phyloP scores from a whole-genome alignment of 225 moss, liverwort and hornwort species.

The Lunularia cruciata region DNA sequence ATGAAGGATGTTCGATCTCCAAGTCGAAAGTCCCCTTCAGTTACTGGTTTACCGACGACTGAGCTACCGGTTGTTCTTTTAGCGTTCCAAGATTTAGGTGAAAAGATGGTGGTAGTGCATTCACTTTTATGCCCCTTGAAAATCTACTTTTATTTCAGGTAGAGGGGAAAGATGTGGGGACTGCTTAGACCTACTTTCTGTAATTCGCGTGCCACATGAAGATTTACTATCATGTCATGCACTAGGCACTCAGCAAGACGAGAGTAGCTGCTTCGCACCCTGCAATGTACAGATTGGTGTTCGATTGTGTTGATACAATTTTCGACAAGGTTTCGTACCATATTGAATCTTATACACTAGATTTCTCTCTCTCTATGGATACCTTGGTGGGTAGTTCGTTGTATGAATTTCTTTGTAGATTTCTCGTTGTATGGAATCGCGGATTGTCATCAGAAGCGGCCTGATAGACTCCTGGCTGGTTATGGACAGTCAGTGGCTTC shows the following conservation, averaged over 20 bases:
- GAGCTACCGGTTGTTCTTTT: conserved; percentile 15
- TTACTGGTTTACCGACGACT: background rate
- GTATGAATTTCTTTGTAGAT: no score
- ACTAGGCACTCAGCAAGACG: background rate
- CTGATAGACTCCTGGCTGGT: no score
- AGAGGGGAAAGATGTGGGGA: conserved; percentile 19
- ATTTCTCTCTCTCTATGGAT: no score
- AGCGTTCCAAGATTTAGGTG: conserved; percentile 9
- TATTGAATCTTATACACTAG: no score
- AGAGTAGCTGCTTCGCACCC: conserved; percentile 17
- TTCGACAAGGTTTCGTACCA: no score
- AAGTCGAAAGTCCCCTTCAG: background rate
- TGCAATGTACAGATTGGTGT: conserved; percentile 24
- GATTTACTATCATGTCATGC: background rate
- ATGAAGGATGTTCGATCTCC: background rate
- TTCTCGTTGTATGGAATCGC: no score
- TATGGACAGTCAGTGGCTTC: no score
- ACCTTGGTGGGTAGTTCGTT: no score
- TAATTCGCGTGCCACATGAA: conserved; percentile 2
- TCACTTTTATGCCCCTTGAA: background rate
- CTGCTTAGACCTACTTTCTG: background rate
- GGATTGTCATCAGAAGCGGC: no score
- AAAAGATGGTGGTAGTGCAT: conserved; percentile 8
- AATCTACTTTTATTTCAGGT: background rate
- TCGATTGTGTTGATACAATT: no score